Base-by-base conservation (phyloP, 2,329 filamentous ascomycete species). In the Xylariales sp. region DNA sequence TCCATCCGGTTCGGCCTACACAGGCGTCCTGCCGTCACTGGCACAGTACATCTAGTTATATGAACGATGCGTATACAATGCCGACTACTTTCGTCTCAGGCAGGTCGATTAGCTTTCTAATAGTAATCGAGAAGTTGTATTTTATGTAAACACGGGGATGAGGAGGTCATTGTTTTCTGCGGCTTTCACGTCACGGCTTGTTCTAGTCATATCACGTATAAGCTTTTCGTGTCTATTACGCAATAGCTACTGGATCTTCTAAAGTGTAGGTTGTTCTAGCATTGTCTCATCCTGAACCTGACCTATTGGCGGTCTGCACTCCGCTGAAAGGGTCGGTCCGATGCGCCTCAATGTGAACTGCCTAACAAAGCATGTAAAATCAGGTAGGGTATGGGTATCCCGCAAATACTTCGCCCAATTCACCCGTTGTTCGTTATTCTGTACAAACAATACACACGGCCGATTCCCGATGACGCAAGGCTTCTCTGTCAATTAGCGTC, bases 261-360 rank as follows among this genome's bases (percentile, higher is more conserved):
- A 54, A 30, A 45, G n/a, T 57, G 16, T 41, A 56, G n/a, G 48
- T 34, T n/a, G 61, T 54, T 56, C 56, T 62, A 55, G 45, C 55
- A 46, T 65, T 52, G 39, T 45, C 66, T 59, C 59, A 64, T 16
- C 49, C 36, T 43, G 62, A 62, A 69, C 63, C 49, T 64, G 55
- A 64, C 63, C 55, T 54, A 43, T 62, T 65, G 71, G 68, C 65
- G 75, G 76, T 75, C 76, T 78, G 76, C 76, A 78, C 76, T 77
- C 76, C 76, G 67, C 70, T 67, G 68, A 62, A 61, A 69, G 60
- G 62, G 59, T 43, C 30, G 43, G 52, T 65, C 58, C 60, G 55
- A 39, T 62, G 39, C 54, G 56, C 65, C 46, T 64, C 39, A 45
- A 58, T 60, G 65, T 62, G 18, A 57, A 45, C 62, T 30, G 6